phyloP scores from a whole-genome alignment of 495 filamentous ascomycete species.

The Ramalina peruviana region DNA sequence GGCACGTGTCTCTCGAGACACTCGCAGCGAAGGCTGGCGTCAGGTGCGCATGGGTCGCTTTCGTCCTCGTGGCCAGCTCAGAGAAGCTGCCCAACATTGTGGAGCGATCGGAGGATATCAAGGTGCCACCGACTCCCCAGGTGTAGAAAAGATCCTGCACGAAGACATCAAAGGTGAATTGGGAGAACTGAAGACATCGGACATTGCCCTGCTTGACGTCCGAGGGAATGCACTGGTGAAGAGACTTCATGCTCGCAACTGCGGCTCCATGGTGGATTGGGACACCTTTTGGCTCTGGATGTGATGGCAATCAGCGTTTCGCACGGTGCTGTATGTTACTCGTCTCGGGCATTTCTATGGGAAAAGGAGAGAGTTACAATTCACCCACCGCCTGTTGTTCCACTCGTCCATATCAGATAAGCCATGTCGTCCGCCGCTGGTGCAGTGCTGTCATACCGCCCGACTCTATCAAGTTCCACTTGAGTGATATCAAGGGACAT shows the following conservation, averaged over 20 bases:
- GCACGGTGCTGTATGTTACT: neutral
- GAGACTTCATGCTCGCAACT: slow-evolving; percentile 22
- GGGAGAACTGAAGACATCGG: slow-evolving; percentile 27
- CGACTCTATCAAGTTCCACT: neutral
- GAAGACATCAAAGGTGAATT: slow-evolving; percentile 27
- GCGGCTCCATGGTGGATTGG: slow-evolving; percentile 17
- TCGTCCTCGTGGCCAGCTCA: slow-evolving; percentile 19
- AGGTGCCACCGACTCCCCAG: slow-evolving; percentile 24
- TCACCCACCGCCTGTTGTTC: slow-evolving; percentile 18
- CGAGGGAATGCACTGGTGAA: slow-evolving; percentile 20
- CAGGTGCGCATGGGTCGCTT: slow-evolving; percentile 27
- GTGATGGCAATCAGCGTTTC: neutral
- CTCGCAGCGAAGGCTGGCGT: slow-evolving; percentile 26
- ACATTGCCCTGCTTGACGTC: slow-evolving; percentile 16
- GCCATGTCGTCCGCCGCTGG: slow-evolving; percentile 17
- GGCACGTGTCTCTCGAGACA: slow-evolving; percentile 18
- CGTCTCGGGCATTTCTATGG: neutral
- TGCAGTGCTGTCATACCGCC: neutral
- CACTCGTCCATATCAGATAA: slow-evolving; percentile 27
- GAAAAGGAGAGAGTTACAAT: too few relatives aligned
- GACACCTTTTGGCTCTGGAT: slow-evolving; percentile 11
- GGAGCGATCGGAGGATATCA: slow-evolving; percentile 22
- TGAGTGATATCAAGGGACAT: slow-evolving; percentile 15
- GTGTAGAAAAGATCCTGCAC: slow-evolving; percentile 30
- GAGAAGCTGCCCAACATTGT: slow-evolving; percentile 26